Conservation (phyloP, 495 filamentous ascomycete genomes). For the Penicillium soppii region DNA sequence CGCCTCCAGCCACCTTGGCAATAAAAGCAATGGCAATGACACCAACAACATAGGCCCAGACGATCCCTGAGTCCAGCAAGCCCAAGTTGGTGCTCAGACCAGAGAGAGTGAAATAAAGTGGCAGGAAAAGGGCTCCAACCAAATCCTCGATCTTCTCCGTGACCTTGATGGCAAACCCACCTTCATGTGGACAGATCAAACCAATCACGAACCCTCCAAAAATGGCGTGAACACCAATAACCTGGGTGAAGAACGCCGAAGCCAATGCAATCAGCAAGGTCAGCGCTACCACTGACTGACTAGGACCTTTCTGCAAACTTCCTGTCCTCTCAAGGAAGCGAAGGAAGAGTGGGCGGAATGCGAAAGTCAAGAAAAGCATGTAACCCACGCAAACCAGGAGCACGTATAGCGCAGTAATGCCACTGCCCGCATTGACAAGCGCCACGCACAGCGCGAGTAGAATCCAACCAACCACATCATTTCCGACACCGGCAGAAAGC, state of each 20-base stretch:
- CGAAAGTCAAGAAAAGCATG: constrained; percentile 72
- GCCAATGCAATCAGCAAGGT: constrained; percentile 76
- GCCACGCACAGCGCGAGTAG: constrained; percentile 92
- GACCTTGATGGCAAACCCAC: constrained; percentile 90
- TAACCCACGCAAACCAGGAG: constrained; percentile 75
- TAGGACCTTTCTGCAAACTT: constrained; percentile 85
- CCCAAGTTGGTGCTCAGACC: constrained; percentile 89
- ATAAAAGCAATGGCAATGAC: constrained; percentile 81
- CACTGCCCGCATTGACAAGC: constrained; percentile 83
- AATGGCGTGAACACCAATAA: constrained; percentile 90
- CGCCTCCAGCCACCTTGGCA: constrained; percentile 84
- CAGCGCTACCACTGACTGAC: constrained; percentile 79
- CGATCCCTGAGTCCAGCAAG: constrained; percentile 74
- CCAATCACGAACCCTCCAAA: constrained; percentile 89
- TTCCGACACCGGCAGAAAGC: constrained; percentile 90
- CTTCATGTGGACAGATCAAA: constrained; percentile 90
- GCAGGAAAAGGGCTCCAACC: constrained; percentile 82
- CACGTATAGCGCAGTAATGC: constrained; percentile 84
- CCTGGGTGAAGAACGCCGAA: constrained; percentile 93
- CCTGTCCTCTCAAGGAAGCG: constrained; percentile 71
- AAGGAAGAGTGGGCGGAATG: constrained; percentile 74
- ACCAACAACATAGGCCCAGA: constrained; percentile 91
- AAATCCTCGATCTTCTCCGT: constrained; percentile 97
- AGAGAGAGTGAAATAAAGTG: constrained; percentile 93
- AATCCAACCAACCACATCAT: constrained; percentile 95